These are phyloP conservation scores for Epichloe sibirici DNA, from an alignment of 2,329 filamentous ascomycete species.

Conservation along the genomic window DNA sequence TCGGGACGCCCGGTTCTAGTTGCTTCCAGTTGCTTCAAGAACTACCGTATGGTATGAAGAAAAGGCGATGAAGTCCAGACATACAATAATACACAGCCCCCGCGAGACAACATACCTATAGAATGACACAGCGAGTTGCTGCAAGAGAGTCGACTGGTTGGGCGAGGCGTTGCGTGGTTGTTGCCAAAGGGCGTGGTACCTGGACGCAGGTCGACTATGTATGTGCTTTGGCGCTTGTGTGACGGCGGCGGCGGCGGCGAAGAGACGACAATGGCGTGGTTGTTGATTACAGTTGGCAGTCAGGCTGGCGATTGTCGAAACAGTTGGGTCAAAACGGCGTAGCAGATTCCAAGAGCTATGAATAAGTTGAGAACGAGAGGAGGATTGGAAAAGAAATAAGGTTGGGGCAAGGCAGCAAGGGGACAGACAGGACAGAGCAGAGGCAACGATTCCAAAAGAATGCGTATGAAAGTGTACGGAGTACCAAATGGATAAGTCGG, in stretches of 20 bases:
- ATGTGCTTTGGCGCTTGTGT: not conserved
- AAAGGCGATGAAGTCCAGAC: too few species aligned
- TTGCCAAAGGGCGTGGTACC: too few species aligned
- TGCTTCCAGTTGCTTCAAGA: too few species aligned
- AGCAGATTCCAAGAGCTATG: not conserved
- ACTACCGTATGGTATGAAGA: too few species aligned
- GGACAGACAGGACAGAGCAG: slow-evolving; percentile 5
- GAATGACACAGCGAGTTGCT: too few species aligned
- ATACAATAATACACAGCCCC: too few species aligned
- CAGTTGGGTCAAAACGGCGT: not conserved
- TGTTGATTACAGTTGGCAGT: not conserved
- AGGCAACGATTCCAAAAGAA: not conserved
- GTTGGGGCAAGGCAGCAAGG: slow-evolving; percentile 11
- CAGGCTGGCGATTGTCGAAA: not conserved
- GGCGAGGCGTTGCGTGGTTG: too few species aligned
- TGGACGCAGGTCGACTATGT: not conserved
- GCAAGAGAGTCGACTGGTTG: too few species aligned
- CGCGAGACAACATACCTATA: too few species aligned
- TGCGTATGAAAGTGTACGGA: slow-evolving; percentile 9
- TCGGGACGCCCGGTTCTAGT: too few species aligned
- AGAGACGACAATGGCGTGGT: not conserved
- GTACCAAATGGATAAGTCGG: slow-evolving; percentile 19
- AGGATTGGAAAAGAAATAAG: slow-evolving; percentile 9
- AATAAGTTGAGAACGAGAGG: slow-evolving; percentile 2
- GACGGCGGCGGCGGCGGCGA: not conserved